Evolutionary conservation across 2,329 filamentous ascomycete genomes (phyloP).

Genomic region (Xylaria sp.): DNA sequence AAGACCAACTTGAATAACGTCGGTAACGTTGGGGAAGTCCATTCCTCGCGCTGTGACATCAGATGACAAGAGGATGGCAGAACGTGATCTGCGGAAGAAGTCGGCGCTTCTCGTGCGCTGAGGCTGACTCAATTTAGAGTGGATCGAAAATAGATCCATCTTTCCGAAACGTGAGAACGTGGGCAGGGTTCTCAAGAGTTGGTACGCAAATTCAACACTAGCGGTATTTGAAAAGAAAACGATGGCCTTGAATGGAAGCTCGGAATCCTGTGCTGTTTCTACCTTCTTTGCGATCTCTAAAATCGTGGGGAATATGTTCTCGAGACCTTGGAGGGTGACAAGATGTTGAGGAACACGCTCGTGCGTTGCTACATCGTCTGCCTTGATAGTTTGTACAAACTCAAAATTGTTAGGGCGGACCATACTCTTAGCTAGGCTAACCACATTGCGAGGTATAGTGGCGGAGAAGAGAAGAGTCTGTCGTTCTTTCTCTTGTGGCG

Average conservation of each 20-base stretch:
- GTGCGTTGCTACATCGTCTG: conserved; percentile 87
- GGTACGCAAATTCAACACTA: conserved; percentile 73
- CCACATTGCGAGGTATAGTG: conserved; percentile 86
- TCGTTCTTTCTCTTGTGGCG: conserved; percentile 70
- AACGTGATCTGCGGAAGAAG: conserved; percentile 72
- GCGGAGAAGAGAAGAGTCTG: conserved; percentile 97
- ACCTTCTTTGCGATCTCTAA: conserved; percentile 79
- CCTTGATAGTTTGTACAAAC: conserved; percentile 87
- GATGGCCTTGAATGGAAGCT: conserved; percentile 90
- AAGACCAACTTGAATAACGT: conserved; percentile 78
- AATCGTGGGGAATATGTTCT: conserved; percentile 80
- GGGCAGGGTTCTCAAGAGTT: conserved; percentile 62
- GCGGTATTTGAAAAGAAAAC: conserved; percentile 87
- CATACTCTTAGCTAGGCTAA: conserved; percentile 79
- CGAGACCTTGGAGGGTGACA: conserved; percentile 73
- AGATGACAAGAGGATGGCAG: conserved; percentile 78
- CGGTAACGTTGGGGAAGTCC: conserved; percentile 84
- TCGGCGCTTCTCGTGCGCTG: conserved; percentile 78
- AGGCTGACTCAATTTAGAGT: conserved; percentile 79
- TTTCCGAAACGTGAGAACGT: conserved; percentile 52
- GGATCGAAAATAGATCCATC: conserved; percentile 70
- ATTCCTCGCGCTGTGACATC: conserved; percentile 85
- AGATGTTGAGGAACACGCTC: conserved; percentile 83
- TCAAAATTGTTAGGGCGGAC: conserved; percentile 84
- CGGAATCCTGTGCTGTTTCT: conserved; percentile 61